Evolutionary conservation across 345 rosid species (phyloP), one percentile per base, ranked within the genome.

Genomic region (Acer campestre): DNA sequence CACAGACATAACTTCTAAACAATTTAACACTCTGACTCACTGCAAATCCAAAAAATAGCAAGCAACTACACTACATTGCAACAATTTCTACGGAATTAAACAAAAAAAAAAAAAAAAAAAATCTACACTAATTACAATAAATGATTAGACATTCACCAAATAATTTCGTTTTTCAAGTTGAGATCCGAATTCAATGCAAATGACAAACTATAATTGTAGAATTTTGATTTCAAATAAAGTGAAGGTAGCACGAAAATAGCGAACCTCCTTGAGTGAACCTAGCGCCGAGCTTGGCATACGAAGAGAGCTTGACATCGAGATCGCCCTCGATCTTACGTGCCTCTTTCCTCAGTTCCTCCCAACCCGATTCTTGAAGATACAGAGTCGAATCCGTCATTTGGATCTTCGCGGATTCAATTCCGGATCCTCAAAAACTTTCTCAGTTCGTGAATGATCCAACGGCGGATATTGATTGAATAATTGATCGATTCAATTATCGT

Each of bases 261-360:
- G 18, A 68, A 96, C 99, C 98, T 83, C 90, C 94, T 81, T 94
- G 99, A 20, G 90, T 86, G 84, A 93, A 94, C 77, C 98, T 88
- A 31, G 98, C 85, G 35, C 99, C 99, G 62, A 97, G 94, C 84
- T 97, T 97, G 61, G 98, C 99, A 70, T 97, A 97, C 29, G 98
- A 94, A 68, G 98, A 93, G 74, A 97, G 96, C 87, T 97, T 97
- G 65, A 96, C 97, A 64, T 95, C 99, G 78, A 95, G 94, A 92
- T 95, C 98, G 77, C 97, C 95, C 85, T 94, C 99, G 81, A 94
- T 84, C 88, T 91, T 96, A 68, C 98, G 90, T 67, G 98, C 98
- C 70, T 93, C 97, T 74, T 85, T 87, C 84, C 99, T 87, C 73
- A 94, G 87, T 75, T 96, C 99, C 82, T 92, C 99, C 97, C 99